These are phyloP conservation scores for Theileria sp. DNA, from an alignment of 169 alveolate species.

Conservation along the genomic window DNA sequence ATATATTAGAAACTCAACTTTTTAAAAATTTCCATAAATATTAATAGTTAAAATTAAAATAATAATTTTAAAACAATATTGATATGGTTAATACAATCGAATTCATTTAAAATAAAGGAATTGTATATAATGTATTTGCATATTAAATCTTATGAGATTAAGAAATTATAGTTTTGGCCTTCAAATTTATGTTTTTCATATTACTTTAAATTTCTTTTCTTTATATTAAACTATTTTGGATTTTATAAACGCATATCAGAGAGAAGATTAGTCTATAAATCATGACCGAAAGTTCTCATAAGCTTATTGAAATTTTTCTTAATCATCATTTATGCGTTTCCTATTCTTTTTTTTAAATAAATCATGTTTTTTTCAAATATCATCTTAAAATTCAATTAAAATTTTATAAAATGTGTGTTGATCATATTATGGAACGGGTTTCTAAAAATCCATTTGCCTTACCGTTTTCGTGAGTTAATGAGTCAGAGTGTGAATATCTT, in stretches of 20 bases:
- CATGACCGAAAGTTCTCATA: not conserved
- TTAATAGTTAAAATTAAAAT: too few species aligned
- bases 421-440: not conserved
- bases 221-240: not conserved
- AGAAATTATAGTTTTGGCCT: not conserved
- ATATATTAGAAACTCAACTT: too few species aligned
- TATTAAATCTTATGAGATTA: not conserved
- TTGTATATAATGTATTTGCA: too few species aligned
- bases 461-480: not conserved
- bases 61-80: too few species aligned
- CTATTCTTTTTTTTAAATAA: not conserved
- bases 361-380: not conserved
- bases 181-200: not conserved
- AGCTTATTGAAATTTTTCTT: not conserved
- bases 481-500: not conserved
- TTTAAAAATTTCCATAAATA: too few species aligned
- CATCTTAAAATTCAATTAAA: not conserved
- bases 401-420: not conserved
- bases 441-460: not conserved
- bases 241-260: not conserved
- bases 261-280: constrained; percentile 16
- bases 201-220: not conserved
- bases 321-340: not conserved
- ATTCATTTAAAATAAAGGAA: too few species aligned
- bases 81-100: too few species aligned